Evolutionary conservation across 2,329 filamentous ascomycete species (phyloP).

Genomic region (Aspergillus latus): DNA sequence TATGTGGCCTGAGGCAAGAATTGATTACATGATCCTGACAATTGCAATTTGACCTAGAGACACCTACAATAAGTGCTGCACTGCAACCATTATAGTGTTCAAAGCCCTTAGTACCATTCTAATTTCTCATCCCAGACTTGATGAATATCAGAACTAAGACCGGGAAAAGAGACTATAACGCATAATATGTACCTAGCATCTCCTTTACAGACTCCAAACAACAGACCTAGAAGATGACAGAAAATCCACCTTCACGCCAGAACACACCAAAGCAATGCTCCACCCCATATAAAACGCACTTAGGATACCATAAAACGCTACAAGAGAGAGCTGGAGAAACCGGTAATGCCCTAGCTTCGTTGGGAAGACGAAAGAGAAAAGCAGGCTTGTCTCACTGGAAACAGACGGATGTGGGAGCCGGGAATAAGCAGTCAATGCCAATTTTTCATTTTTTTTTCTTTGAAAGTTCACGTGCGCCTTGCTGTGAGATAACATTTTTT

Average conservation of each 20-base stretch:
- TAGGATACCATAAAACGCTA: neutral
- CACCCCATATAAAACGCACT: neutral
- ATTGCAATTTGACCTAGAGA: neutral
- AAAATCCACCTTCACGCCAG: constrained; percentile 3
- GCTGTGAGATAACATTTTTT: constrained; percentile 11
- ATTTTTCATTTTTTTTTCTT: constrained; percentile 15
- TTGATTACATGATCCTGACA: constrained; percentile 2
- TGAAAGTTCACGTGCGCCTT: constrained; percentile 12
- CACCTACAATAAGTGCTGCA: neutral
- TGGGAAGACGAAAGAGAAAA: neutral
- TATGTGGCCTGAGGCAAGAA: constrained; percentile 29
- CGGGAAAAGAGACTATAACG: neutral
- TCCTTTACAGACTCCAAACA: neutral
- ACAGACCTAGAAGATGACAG: neutral
- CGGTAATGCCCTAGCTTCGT: neutral
- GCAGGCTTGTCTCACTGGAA: neutral
- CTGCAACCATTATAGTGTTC: neutral
- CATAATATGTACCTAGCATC: neutral
- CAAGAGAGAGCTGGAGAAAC: neutral
- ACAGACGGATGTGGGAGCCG: neutral
- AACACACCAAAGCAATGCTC: constrained; percentile 1
- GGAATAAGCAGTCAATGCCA: constrained; percentile 14
- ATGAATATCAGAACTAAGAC: neutral
- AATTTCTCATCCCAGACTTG: no score
- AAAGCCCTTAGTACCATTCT: neutral